Evolutionary conservation across 1,139 yeast species (phyloP).

Genomic region (Pneumocystis murina): DNA sequence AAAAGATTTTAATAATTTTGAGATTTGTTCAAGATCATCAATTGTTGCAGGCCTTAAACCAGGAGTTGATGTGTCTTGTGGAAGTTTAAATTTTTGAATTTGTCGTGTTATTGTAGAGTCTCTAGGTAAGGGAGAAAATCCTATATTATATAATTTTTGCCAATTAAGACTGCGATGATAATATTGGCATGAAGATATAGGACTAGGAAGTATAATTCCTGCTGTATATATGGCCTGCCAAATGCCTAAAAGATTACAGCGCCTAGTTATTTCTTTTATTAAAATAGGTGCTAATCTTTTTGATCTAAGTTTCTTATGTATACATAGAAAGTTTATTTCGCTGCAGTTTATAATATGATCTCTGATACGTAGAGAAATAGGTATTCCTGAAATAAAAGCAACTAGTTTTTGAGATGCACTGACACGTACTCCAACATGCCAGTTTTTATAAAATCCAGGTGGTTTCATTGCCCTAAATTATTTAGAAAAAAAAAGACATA

Average conservation of each 20-base stretch:
- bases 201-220: constrained; percentile 81
- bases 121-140: constrained; percentile 64
- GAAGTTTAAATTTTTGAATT: constrained; percentile 65
- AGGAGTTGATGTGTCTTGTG: constrained; percentile 37
- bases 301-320: constrained; percentile 85
- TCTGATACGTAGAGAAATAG: constrained; percentile 53
- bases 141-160: constrained; percentile 78
- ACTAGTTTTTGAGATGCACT: constrained; percentile 60
- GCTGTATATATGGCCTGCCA: constrained; percentile 98
- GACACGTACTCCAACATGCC: constrained; percentile 91
- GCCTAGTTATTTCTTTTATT: constrained; percentile 84
- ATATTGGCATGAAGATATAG: constrained; percentile 79
- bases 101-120: constrained; percentile 62
- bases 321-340: constrained; percentile 85
- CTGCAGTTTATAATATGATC: constrained; percentile 47
- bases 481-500: neutral
- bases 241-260: constrained; percentile 66
- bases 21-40: constrained; percentile 52
- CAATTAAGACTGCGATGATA: constrained; percentile 90
- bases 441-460: constrained; percentile 80
- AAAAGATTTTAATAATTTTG: constrained; percentile 42
- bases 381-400: constrained; percentile 86
- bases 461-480: constrained; percentile 49
- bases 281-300: constrained; percentile 88
- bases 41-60: constrained; percentile 53